Evolutionary conservation across 257 asterid species (phyloP).

Genomic region (Agastache rugosa): DNA sequence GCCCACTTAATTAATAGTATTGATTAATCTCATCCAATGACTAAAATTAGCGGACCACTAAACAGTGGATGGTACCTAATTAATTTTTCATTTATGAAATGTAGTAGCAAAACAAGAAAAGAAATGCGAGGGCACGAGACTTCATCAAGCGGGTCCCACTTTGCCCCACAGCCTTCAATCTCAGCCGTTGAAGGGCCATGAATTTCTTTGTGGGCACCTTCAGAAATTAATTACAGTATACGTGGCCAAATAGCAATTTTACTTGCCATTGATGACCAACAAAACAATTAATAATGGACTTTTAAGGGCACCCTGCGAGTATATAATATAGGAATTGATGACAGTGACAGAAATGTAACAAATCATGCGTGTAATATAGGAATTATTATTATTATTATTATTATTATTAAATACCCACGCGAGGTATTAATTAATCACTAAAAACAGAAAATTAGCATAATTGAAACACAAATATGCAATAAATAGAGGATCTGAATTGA

Average conservation of each 20-base stretch:
- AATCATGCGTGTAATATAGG: conserved; percentile 21
- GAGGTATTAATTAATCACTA: conserved; percentile 6
- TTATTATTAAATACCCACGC: neutral
- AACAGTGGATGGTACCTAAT: conserved; percentile 15
- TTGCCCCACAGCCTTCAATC: conserved; percentile 28
- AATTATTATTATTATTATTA: no score
- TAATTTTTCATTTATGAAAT: conserved; percentile 6
- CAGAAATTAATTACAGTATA: conserved; percentile 12
- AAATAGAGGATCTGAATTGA: no score
- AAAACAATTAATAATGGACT: neutral
- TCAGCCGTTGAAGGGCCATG: conserved; percentile 19
- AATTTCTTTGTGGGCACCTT: conserved; percentile 12
- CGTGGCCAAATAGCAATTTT: conserved; percentile 15
- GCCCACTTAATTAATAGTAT: conserved; percentile 17
- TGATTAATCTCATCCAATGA: conserved; percentile 30
- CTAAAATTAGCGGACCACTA: conserved; percentile 37
- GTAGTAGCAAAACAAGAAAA: neutral
- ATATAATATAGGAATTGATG: neutral
- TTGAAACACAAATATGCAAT: no score
- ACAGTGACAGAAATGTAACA: conserved; percentile 31
- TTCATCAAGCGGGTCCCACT: conserved; percentile 17
- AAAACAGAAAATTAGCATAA: neutral
- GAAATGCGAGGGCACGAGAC: conserved; percentile 4
- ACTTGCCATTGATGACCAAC: conserved; percentile 2
- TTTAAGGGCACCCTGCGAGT: neutral